Evolutionary conservation across 1,139 yeast genomes (phyloP), one percentile per base, ranked within the genome.

Genomic region (Maudiozyma humilis): DNA sequence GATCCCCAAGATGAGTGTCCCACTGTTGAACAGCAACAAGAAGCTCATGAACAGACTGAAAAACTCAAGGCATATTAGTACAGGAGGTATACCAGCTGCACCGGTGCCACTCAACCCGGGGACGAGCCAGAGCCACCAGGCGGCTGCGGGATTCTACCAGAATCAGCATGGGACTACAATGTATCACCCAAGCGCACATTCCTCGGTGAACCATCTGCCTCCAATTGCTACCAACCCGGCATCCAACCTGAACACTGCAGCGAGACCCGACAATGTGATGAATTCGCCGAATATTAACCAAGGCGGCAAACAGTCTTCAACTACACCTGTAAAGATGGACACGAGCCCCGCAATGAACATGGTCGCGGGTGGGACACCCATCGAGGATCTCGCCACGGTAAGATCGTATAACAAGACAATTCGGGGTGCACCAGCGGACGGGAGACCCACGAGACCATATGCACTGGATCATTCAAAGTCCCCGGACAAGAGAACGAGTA

Each of bases 1-100:
- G n/a, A 44, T 59, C 2, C 46, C 60, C 2, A 61, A 59, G 44
- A 51, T 56, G 54, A 61, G 65, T 44, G 64, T 56, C 1, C 65
- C 65, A 2, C 46, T 57, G 23, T 44, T 61, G 27, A 60, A 56
- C 38, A 53, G 51, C 17, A 57, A 56, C 40, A 52, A 56, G n/a
- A 61, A 60, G 41, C 44, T 62, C 29, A 38, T 61, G 41, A 54
- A 53, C 34, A 48, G 64, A 33, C 48, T 60, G 38, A 59, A 62
- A 45, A 57, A 52, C 35, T 45, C 61, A 13, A 53, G 65, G 33
- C 64, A 61, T 43, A 59, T 59, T 2, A 60, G 64, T 48, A 56
- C 60, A 32, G 58, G 64, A 36, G 62, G 58, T 2, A 53, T 59
- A 2, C 57, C 60, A 5, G 27, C 36, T 3, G 45, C 41, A 32